phyloP scores from a whole-genome alignment of 1,284 basidiomycete genomes.

The Papiliotrema fonsecae region DNA sequence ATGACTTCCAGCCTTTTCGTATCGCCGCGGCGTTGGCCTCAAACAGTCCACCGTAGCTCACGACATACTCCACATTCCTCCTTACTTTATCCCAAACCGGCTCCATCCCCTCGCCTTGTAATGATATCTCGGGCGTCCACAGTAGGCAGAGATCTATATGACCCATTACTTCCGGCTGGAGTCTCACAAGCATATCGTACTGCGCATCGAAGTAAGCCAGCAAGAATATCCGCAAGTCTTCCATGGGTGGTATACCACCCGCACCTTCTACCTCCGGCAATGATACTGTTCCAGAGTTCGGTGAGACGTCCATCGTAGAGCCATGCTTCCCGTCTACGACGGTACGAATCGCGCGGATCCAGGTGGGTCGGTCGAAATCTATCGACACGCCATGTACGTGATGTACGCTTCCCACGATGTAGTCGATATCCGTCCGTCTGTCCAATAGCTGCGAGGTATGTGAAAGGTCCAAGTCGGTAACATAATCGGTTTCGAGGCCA shows the following conservation, averaged over 20 bases:
- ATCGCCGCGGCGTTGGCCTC: conserved; percentile 91
- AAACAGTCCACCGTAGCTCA: conserved; percentile 83
- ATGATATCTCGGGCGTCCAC: conserved; percentile 60
- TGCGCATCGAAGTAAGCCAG: conserved; percentile 78
- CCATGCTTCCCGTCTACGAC: neutral
- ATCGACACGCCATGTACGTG: conserved; percentile 85
- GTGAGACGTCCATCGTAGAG: conserved; percentile 13
- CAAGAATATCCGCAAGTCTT: conserved; percentile 51
- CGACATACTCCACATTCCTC: conserved; percentile 70
- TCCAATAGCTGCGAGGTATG: conserved; percentile 53
- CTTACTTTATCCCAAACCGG: conserved; percentile 62
- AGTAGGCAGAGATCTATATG: conserved; percentile 88
- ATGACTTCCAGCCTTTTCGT: conserved; percentile 79
- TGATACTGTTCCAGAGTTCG: neutral
- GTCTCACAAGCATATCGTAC: conserved; percentile 60
- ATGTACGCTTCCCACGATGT: conserved; percentile 89
- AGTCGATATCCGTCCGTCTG: conserved; percentile 64
- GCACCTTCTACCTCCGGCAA: neutral
- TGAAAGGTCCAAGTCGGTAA: conserved; percentile 64
- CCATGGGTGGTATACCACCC: neutral
- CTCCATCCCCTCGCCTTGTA: conserved; percentile 52
- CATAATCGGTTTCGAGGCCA: conserved; percentile 90
- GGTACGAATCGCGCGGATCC: conserved; percentile 23
- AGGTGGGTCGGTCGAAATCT: conserved; percentile 69
- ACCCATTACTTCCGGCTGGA: conserved; percentile 84